phyloP scores from a whole-genome alignment of 2,329 filamentous ascomycete genomes.

The Cadophora sp. region DNA sequence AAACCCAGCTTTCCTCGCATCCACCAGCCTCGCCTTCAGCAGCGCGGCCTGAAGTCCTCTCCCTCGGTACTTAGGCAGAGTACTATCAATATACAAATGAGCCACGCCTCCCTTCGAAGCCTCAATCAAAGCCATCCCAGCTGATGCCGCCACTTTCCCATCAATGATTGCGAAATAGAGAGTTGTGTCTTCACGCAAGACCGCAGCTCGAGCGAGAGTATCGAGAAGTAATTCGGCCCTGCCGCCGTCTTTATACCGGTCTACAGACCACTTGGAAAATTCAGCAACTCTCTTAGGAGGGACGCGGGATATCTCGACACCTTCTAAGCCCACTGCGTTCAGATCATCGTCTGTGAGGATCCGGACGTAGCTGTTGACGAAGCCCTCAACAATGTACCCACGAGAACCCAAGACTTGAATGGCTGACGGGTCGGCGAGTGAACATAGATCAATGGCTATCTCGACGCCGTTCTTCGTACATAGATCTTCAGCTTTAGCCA shows the following conservation, averaged over 20 bases:
- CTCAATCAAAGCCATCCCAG: conserved; percentile 17
- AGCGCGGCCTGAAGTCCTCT: conserved; percentile 17
- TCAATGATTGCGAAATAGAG: conserved; percentile 18
- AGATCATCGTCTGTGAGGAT: conserved; percentile 15
- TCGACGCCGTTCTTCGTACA: conserved; percentile 8
- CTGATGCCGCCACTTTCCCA: conserved; percentile 21
- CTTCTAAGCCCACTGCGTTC: neutral
- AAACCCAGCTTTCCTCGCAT: conserved; percentile 22
- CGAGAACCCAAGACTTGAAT: conserved; percentile 13
- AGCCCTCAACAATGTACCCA: conserved; percentile 9
- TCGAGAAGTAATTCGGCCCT: conserved; percentile 5
- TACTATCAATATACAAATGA: conserved; percentile 22
- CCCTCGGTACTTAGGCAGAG: conserved; percentile 18
- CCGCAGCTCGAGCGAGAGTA: conserved; percentile 7
- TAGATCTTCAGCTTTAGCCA: conserved; percentile 6
- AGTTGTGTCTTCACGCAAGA: conserved; percentile 15
- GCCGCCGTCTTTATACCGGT: conserved; percentile 13
- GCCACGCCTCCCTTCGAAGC: conserved; percentile 17
- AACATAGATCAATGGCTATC: conserved; percentile 8
- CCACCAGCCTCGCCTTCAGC: conserved; percentile 11
- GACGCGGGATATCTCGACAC: conserved; percentile 4
- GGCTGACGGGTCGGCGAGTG: conserved; percentile 10
- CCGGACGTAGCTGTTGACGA: conserved; percentile 14
- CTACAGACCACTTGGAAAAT: conserved; percentile 7
- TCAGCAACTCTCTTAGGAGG: neutral